Conservation (phyloP, 176 grass and related monocot genomes). For the Aegilops tauschii region DNA sequence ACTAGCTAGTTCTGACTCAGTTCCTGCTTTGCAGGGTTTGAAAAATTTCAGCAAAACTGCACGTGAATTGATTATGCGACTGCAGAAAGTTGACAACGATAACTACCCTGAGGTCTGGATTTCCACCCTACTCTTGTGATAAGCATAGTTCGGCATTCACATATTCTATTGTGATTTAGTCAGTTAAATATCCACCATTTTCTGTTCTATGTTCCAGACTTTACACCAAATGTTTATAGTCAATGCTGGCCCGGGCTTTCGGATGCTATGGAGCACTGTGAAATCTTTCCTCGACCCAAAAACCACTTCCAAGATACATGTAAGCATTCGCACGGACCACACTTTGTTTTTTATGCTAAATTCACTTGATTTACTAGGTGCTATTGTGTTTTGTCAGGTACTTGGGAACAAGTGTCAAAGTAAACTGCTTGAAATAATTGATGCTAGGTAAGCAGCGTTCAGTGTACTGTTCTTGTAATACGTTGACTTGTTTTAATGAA, state of each 20-base stretch:
- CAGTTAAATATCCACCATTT: not conserved
- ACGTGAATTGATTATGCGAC: slow-evolving; percentile 71
- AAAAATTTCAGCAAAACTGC: slow-evolving; percentile 99
- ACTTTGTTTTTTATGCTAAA: not conserved
- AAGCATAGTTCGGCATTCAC: not conserved
- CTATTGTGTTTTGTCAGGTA: slow-evolving; percentile 56
- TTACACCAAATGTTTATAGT: slow-evolving; percentile 95
- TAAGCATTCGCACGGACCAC: slow-evolving; percentile 31
- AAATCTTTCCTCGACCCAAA: slow-evolving; percentile 96
- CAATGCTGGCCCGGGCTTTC: slow-evolving; percentile 92
- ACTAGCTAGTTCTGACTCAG: slow-evolving; percentile 2
- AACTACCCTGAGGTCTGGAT: slow-evolving; percentile 91
- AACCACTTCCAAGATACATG: slow-evolving; percentile 98
- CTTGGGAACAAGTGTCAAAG: slow-evolving; percentile 89
- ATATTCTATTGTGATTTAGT: not conserved
- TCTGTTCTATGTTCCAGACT: slow-evolving; percentile 54
- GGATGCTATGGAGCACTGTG: slow-evolving; percentile 86
- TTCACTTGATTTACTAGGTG: not conserved
- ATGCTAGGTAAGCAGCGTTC: slow-evolving; percentile 51
- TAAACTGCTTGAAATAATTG: slow-evolving; percentile 90
- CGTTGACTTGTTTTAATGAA: not conserved
- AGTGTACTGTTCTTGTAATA: not conserved
- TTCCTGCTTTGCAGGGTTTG: slow-evolving; percentile 58
- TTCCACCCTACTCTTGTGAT: not conserved
- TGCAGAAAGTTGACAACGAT: slow-evolving; percentile 93